These are phyloP conservation scores for Didymella sp. DNA, from an alignment of 2,329 filamentous ascomycete genomes.

Conservation along the genomic window DNA sequence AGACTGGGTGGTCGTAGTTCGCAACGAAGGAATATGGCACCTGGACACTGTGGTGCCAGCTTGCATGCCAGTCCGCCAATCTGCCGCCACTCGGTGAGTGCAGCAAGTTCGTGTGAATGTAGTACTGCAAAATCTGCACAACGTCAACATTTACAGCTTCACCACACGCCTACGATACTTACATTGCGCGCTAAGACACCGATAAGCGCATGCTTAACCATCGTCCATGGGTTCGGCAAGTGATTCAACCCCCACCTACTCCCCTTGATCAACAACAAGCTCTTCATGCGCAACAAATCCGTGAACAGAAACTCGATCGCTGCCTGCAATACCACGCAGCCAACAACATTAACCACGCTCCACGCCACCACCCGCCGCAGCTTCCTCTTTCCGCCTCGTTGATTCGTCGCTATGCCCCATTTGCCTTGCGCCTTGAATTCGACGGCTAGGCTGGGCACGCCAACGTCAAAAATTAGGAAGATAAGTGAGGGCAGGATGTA, in stretches of 20 bases:
- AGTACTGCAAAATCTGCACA: constrained; percentile 69
- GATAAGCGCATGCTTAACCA: constrained; percentile 62
- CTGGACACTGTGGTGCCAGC: constrained; percentile 65
- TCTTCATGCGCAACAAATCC: constrained; percentile 60
- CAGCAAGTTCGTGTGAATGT: constrained; percentile 74
- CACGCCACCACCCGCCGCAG: constrained; percentile 61
- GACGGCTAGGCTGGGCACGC: constrained; percentile 72
- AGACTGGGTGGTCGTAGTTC: constrained; percentile 72
- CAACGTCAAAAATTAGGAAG: constrained; percentile 75
- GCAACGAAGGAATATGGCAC: constrained; percentile 69
- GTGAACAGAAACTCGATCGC: constrained; percentile 63
- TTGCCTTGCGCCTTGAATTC: constrained; percentile 72
- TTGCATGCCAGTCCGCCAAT: constrained; percentile 53
- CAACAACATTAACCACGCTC: constrained; percentile 62
- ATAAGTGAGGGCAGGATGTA: constrained; percentile 75
- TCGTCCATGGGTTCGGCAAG: constrained; percentile 68
- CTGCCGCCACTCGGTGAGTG: constrained; percentile 57
- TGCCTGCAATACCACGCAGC: constrained; percentile 63
- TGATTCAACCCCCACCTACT: constrained; percentile 66
- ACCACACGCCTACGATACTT: constrained; percentile 24
- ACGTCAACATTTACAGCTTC: background rate
- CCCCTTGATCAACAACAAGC: constrained; percentile 65
- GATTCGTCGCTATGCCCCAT: constrained; percentile 54
- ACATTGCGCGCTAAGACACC: constrained; percentile 66
- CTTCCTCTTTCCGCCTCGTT: constrained; percentile 51